phyloP scores from a whole-genome alignment of 208 protist genomes.

The Wallacemonas sp. region DNA sequence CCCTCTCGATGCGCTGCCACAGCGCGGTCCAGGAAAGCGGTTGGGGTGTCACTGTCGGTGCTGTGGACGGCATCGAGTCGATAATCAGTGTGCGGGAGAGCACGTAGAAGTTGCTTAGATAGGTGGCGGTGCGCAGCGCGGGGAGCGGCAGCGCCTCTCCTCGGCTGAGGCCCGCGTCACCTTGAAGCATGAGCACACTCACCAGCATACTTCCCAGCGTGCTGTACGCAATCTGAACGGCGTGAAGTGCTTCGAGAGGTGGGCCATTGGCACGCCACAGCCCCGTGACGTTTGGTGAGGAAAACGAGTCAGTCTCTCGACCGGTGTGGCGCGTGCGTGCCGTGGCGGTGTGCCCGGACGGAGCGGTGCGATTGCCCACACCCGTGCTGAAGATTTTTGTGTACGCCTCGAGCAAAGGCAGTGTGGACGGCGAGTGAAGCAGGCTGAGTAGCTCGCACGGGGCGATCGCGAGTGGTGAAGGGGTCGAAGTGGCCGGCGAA shows the following conservation, averaged over 20 bases:
- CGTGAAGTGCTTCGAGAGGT: neutral
- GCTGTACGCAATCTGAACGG: neutral
- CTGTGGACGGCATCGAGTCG: neutral
- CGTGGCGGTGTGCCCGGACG: too few relatives aligned
- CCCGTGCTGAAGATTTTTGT: neutral
- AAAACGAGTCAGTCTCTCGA: too few relatives aligned
- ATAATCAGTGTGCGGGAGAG: neutral
- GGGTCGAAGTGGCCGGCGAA: neutral
- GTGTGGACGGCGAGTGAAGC: neutral
- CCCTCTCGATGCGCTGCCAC: neutral
- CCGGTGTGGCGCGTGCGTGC: too few relatives aligned
- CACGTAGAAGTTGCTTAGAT: neutral
- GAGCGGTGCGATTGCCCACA: too few relatives aligned
- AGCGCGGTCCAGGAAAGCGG: neutral
- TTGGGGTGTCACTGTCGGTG: neutral
- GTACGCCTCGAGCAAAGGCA: neutral
- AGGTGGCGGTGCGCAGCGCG: neutral
- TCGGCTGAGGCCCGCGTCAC: neutral
- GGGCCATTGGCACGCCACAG: neutral
- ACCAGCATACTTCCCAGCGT: conserved; percentile 3
- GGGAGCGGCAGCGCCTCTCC: neutral
- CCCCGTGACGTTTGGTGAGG: neutral
- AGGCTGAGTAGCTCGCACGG: neutral
- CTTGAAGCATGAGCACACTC: conserved; percentile 2
- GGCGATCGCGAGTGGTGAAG: neutral